phyloP scores from a whole-genome alignment of 2,329 filamentous ascomycete genomes.

The Fusarium denticulatum region DNA sequence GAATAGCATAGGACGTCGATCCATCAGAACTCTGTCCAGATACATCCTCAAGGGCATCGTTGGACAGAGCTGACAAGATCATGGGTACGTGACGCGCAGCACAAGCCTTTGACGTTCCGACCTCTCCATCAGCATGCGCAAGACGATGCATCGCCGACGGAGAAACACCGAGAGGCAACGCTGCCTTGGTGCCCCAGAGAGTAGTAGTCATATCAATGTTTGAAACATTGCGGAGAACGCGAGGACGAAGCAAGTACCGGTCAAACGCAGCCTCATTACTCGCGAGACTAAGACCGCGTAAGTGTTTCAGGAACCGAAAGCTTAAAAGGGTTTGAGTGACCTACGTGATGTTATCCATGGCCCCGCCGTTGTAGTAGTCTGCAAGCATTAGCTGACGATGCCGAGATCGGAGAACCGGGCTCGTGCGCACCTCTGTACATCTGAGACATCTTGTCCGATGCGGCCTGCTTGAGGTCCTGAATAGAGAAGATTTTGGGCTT shows the following conservation, averaged over 20 bases:
- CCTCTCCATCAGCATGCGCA: neutral
- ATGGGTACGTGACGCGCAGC: neutral
- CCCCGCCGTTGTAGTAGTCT: neutral
- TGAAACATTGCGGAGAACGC: neutral
- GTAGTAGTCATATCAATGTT: neutral
- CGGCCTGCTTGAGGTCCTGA: constrained; percentile 1
- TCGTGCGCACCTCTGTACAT: neutral
- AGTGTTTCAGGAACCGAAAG: neutral
- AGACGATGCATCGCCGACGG: neutral
- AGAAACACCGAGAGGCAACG: neutral
- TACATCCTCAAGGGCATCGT: neutral
- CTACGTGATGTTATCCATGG: neutral
- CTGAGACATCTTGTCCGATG: constrained; percentile 2
- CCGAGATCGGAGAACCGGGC: neutral
- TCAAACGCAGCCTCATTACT: neutral
- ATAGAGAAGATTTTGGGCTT: neutral
- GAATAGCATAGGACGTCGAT: neutral
- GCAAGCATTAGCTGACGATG: neutral
- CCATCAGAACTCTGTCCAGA: neutral
- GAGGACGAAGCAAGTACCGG: neutral
- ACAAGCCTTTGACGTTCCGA: neutral
- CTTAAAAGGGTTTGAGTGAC: neutral
- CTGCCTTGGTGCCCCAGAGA: neutral
- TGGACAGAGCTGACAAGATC: neutral
- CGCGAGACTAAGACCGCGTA: neutral